Percentiles rank a stretch among this genome's conserved stretches.
phyloP scores from a whole-genome alignment of 2,329 filamentous ascomycete species.

The Camillea tinctor region DNA sequence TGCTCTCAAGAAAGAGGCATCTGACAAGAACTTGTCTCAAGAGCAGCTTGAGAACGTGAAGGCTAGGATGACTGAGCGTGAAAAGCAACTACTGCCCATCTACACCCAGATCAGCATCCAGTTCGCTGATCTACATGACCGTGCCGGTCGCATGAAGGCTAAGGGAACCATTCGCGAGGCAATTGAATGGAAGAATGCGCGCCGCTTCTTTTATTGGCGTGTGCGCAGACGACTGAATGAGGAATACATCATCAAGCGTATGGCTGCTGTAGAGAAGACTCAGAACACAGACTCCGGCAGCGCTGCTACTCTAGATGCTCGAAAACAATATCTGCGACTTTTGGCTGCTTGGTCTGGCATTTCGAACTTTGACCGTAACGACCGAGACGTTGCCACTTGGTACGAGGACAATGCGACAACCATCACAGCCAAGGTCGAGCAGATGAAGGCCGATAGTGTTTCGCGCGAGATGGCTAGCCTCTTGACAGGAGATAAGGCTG shows the following conservation, averaged over 20 bases:
- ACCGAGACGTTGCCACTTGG: conserved; percentile 85
- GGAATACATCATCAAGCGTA: conserved; percentile 93
- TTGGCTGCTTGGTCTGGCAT: conserved; percentile 83
- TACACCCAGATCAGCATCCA: conserved; percentile 95
- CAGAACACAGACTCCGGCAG: conserved; percentile 31
- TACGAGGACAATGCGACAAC: conserved; percentile 91
- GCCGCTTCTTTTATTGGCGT: conserved; percentile 99
- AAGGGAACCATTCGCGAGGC: conserved; percentile 88
- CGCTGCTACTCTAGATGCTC: conserved; percentile 44
- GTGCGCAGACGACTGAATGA: conserved; percentile 94
- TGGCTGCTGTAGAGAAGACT: conserved; percentile 50
- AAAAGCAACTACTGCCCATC: conserved; percentile 85
- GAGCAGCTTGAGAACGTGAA: conserved; percentile 80
- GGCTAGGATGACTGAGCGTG: conserved; percentile 77
- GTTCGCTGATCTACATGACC: conserved; percentile 96
- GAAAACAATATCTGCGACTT: conserved; percentile 67
- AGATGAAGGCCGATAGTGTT: conserved; percentile 71
- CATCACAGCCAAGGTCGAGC: conserved; percentile 81
- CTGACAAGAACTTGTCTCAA: conserved; percentile 63
- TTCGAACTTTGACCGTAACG: conserved; percentile 72
- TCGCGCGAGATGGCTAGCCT: conserved; percentile 46
- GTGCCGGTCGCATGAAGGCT: conserved; percentile 95
- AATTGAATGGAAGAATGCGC: conserved; percentile 82
- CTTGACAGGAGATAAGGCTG: conserved; percentile 54
- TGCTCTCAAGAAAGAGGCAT: conserved; percentile 76